Evolutionary conservation across 164 flowering plant species (phyloP), one percentile per base, ranked within the genome.

Genomic region (Vitis cinerea): DNA sequence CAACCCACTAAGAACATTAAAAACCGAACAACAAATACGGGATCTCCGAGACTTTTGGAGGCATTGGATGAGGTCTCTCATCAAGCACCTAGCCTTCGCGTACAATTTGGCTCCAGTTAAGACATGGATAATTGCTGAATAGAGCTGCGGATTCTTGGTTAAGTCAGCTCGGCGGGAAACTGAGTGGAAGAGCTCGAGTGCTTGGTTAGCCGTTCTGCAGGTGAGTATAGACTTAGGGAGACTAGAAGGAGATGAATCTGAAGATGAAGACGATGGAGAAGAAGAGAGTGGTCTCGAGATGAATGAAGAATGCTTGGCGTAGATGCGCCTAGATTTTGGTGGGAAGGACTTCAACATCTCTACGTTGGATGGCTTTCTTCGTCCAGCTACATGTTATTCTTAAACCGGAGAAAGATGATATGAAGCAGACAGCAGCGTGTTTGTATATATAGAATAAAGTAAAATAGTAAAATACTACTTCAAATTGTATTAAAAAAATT

Each of bases 21-120:
- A 90, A 57, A 82, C 66, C 0, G 66, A 66, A 8, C 64, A 77
- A 64, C 81, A 85, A 29, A 73, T 79, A 12, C 74, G 77, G n/a
- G 82, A 67, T 23, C 78, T 78, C 48, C 75, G 71, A 44, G 80
- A 77, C 48, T 70, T 78, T 9, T 51, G 81, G 11, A 87, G 75
- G 44, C 54, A 70, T 64, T 84, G 70, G 29, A 87, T 81, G 77
- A 92, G 88, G 74, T 74, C 77, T 80, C 82, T 84, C 66, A 78
- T 77, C 90, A 87, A 84, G 75, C 83, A 83, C 79, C 77, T 85
- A 44, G 95, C 89, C 30, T 82, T 13, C 50, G 60, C 27, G 69
- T 79, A 82, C 17, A 71, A 59, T 66, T 75, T 77, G 9, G 87
- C 83, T 29, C 66, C 19, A 17, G 83, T 76, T 62, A 90, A 50